Conservation (phyloP, 805 yeast species). For the Grigorovia jiainica region DNA sequence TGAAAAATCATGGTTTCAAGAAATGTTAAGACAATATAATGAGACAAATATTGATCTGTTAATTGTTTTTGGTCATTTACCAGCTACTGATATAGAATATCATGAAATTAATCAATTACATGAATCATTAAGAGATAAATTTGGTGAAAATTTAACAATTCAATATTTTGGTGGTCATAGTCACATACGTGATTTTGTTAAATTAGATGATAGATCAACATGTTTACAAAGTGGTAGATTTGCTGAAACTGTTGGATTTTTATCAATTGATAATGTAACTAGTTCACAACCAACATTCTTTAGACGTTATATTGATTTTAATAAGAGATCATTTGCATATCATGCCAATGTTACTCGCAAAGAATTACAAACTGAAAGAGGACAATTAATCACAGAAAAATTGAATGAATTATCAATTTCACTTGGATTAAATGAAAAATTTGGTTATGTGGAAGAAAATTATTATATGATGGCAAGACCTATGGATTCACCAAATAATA, state of each 20-base stretch:
- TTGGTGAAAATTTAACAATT: constrained; percentile 49
- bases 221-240: constrained; percentile 91
- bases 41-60: constrained; percentile 50
- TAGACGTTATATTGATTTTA: constrained; percentile 79
- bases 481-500: constrained; percentile 43
- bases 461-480: constrained; percentile 65
- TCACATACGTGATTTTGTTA: constrained; percentile 76
- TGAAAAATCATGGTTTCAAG: constrained; percentile 54
- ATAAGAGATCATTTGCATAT: constrained; percentile 53
- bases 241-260: constrained; percentile 89
- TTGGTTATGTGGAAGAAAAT: constrained; percentile 58
- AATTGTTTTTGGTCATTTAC: constrained; percentile 72
- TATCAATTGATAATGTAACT: constrained; percentile 40
- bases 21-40: constrained; percentile 29
- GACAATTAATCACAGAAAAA: constrained; percentile 33
- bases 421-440: constrained; percentile 44
- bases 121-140: constrained; percentile 40
- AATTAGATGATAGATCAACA: constrained; percentile 55
- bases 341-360: constrained; percentile 43
- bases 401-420: constrained; percentile 37
- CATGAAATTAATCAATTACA: constrained; percentile 32
- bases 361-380: constrained; percentile 53
- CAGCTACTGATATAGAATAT: constrained; percentile 37
- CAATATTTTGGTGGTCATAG: constrained; percentile 94
- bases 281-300: constrained; percentile 28